Percentiles rank a stretch among this genome's conserved stretches.
Evolutionary conservation across 1,284 basidiomycete genomes (phyloP).

Genomic region (Ceratobasidium sp.): DNA sequence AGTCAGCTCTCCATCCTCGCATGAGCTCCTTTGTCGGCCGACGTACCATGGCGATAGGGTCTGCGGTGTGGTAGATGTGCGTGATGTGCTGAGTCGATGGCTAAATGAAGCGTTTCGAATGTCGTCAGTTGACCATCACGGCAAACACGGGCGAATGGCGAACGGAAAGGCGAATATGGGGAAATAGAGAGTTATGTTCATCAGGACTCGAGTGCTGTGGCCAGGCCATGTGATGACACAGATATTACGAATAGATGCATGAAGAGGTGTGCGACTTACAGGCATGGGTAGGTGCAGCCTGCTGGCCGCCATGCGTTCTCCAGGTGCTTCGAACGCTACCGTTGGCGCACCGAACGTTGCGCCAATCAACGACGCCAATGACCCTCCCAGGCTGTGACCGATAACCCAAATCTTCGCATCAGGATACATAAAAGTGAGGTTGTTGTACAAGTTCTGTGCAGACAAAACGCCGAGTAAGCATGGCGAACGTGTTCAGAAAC

Average conservation of each 20-base stretch:
- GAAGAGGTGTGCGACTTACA: constrained; percentile 39
- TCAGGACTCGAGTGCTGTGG: not conserved
- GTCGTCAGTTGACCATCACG: not conserved
- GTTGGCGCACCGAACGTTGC: constrained; percentile 94
- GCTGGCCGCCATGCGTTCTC: constrained; percentile 85
- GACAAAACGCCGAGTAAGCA: constrained; percentile 2
- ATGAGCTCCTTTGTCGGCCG: constrained; percentile 8
- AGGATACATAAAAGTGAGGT: constrained; percentile 86
- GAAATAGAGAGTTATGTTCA: constrained; percentile 1
- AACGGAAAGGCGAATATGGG: not conserved
- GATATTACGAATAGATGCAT: not conserved
- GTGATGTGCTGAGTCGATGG: constrained; percentile 52
- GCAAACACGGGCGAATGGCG: not conserved
- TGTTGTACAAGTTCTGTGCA: constrained; percentile 75
- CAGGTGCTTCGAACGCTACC: constrained; percentile 89
- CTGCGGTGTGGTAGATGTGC: constrained; percentile 83
- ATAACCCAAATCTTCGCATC: constrained; percentile 90
- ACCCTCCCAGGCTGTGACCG: constrained; percentile 90
- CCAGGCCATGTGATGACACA: not conserved
- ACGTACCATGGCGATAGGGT: constrained; percentile 65
- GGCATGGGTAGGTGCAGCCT: constrained; percentile 88
- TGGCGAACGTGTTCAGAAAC: not conserved
- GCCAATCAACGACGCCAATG: constrained; percentile 86
- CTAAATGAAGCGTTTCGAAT: constrained; percentile 35
- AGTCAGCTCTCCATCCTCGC: not conserved